Evolutionary conservation across 768 basidiomycete species (phyloP), one percentile per base, ranked within the genome.

Genomic region (Phlebiopsis gigantea): DNA sequence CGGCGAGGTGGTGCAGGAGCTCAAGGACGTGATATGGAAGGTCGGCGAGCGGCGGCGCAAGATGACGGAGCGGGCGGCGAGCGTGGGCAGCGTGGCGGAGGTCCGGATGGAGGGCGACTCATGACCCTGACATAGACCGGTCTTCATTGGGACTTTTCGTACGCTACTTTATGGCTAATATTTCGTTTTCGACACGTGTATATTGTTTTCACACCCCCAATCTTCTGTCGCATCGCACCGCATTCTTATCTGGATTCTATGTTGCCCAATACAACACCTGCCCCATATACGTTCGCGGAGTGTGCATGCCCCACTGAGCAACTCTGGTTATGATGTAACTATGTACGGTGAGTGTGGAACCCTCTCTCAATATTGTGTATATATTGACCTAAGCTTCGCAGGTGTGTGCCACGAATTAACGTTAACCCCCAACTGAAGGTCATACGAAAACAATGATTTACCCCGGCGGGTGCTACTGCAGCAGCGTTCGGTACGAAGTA

Each of bases 1-100:
- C 4, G 85, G 83, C 1, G 90, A 91, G 59, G 88, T 92, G 31
- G 88, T 92, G 5, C 83, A 89, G 67, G 90, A 92, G 68, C 73
- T 92, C 60, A 89, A 87, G 68, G 90, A 91, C 62, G 89, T 92
- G 10, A 92, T 92, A 28, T 89, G 87, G 87, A 87, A 90, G 68
- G 90, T 92, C 8, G 80, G 88, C 29, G 87, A 91, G 70, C 76
- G 77, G 64, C 75, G 83, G 67, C 72, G 85, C 58, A 77, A 76
- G 68, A 75, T 85, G 77, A 65, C 62, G 10, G 69, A 73, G 58
- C 64, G 57, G 61, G 51, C 42, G 19, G 46, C 28, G 19, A 46
- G 54, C 30, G 29, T 31, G 9, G 54, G 39, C 19, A 39, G 34
- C 34, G 22, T 21, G 28, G 29, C 44, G 25, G 44, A 31, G 30